Conservation (phyloP, 208 protist species). For the Leishmania tarentolae region DNA sequence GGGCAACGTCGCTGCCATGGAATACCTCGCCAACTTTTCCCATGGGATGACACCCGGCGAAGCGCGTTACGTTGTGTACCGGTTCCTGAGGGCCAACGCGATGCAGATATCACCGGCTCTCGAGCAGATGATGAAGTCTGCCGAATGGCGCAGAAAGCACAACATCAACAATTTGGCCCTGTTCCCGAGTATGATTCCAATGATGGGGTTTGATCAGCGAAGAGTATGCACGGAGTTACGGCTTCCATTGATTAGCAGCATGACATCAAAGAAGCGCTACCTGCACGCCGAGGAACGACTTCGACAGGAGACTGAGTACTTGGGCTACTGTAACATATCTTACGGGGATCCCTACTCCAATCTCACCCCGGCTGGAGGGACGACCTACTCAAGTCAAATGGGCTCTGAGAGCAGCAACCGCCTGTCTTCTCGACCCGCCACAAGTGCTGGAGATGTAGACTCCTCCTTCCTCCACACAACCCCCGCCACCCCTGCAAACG, state of each 20-base stretch:
- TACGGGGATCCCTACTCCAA: slow-evolving; percentile 21
- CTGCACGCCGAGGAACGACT: slow-evolving; percentile 20
- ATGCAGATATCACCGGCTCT: slow-evolving; percentile 37
- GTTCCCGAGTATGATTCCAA: slow-evolving; percentile 59
- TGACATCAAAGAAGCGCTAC: slow-evolving; percentile 16
- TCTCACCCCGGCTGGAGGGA: background rate
- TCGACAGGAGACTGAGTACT: slow-evolving; percentile 11
- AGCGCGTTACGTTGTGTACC: slow-evolving; percentile 38
- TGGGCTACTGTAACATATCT: slow-evolving; percentile 28
- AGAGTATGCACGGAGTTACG: slow-evolving; percentile 47
- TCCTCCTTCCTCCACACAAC: background rate
- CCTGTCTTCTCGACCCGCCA: background rate
- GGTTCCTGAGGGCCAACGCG: slow-evolving; percentile 44
- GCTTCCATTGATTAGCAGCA: slow-evolving; percentile 35
- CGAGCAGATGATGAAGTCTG: slow-evolving; percentile 28
- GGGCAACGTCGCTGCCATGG: background rate
- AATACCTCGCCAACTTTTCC: slow-evolving; percentile 34
- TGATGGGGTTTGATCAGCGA: slow-evolving; percentile 52
- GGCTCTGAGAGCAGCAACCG: background rate
- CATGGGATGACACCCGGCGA: slow-evolving; percentile 32
- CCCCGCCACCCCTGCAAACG: background rate
- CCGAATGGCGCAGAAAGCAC: slow-evolving; percentile 48
- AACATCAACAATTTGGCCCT: slow-evolving; percentile 56
- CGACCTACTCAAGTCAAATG: background rate
- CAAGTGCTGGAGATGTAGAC: background rate